These are phyloP conservation scores for Amanita exitialis DNA, from an alignment of 768 basidiomycete genomes.

Conservation along the genomic window DNA sequence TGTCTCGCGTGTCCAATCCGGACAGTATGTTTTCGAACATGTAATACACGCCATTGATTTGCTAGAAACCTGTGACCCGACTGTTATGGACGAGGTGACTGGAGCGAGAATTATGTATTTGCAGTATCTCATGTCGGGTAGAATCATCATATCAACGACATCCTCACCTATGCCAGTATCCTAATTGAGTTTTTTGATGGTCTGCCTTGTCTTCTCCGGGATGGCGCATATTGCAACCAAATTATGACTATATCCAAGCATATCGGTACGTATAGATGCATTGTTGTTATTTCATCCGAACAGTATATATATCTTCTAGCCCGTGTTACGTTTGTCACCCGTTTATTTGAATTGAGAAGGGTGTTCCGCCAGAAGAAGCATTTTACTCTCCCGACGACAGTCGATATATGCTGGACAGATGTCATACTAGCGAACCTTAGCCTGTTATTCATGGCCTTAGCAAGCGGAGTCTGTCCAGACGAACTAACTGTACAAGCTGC, in stretches of 20 bases:
- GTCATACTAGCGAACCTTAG: constrained; percentile 44
- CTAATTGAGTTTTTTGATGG: neutral
- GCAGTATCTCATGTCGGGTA: neutral
- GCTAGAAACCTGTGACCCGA: neutral
- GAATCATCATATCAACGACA: neutral
- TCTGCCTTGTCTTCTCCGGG: neutral
- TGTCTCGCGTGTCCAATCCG: neutral
- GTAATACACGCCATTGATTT: neutral
- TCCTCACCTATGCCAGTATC: neutral
- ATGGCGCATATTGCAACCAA: neutral
- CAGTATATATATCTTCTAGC: constrained; percentile 17
- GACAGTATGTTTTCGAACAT: neutral
- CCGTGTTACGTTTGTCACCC: constrained; percentile 18
- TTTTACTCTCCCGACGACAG: constrained; percentile 2
- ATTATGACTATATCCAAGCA: neutral
- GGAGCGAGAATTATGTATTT: neutral
- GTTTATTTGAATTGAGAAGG: constrained; percentile 44
- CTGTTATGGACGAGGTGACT: neutral
- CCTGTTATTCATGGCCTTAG: constrained; percentile 18
- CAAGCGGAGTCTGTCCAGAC: constrained; percentile 8
- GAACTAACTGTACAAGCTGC: constrained; percentile 4
- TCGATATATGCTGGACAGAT: constrained; percentile 60
- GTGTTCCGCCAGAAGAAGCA: constrained; percentile 22
- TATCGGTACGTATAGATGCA: constrained; percentile 9
- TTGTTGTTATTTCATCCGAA: constrained; percentile 1